Conservation (phyloP, 768 basidiomycete genomes). For the Rhodotorula babjevae region DNA sequence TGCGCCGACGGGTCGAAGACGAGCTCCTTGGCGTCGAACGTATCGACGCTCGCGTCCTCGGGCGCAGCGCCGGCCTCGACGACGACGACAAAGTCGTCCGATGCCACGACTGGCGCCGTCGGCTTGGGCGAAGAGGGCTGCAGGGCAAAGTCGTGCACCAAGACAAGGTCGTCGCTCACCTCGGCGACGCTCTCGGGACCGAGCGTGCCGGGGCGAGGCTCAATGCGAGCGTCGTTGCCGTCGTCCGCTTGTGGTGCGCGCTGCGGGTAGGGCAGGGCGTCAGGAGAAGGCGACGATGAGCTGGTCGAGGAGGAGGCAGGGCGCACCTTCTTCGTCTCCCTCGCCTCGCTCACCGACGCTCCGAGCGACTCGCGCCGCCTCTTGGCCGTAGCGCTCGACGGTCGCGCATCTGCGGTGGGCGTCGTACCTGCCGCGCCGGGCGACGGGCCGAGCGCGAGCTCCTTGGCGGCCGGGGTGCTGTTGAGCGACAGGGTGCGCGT, state of each 20-base stretch:
- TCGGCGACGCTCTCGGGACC: too few species aligned
- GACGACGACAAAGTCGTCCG: neutral
- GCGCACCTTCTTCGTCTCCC: constrained; percentile 14
- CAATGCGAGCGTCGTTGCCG: too few species aligned
- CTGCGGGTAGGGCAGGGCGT: neutral
- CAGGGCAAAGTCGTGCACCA: neutral
- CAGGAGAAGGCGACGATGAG: neutral
- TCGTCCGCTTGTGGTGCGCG: neutral
- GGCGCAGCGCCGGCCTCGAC: neutral
- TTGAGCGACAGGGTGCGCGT: too few species aligned
- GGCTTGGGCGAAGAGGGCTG: neutral
- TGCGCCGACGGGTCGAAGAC: neutral
- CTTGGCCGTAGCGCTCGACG: neutral
- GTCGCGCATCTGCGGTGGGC: neutral
- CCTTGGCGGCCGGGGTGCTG: neutral
- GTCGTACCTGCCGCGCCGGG: neutral
- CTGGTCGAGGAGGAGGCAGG: neutral
- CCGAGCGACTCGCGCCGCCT: neutral
- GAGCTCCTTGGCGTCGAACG: neutral
- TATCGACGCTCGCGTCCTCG: too few species aligned
- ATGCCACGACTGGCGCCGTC: too few species aligned
- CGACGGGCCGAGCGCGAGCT: neutral
- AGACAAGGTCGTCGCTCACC: neutral
- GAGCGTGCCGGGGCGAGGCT: too few species aligned
- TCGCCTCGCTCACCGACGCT: neutral